A percentile compares a stretch with the other conserved stretches of the same genome.
phyloP scores from a whole-genome alignment of 1,284 basidiomycete genomes.

The Termitomyces sp. region DNA sequence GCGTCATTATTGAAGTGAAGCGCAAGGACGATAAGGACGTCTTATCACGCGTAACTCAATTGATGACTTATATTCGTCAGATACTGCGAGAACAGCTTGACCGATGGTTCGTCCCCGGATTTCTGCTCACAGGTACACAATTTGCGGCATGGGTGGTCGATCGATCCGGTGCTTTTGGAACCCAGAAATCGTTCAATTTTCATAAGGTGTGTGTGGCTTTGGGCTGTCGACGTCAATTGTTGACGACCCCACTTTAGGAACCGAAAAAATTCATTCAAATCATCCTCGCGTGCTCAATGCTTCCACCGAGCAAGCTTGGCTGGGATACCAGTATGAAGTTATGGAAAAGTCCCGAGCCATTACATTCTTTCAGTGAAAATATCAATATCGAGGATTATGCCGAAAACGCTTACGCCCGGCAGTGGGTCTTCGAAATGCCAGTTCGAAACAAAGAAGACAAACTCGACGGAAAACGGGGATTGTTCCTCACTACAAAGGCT shows the following conservation, averaged over 20 bases:
- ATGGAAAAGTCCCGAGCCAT: not conserved
- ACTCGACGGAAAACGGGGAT: not conserved
- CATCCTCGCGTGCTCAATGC: not conserved
- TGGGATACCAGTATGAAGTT: not conserved
- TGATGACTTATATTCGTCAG: not conserved
- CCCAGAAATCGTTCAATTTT: not conserved
- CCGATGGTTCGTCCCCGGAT: not conserved
- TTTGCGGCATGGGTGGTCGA: not conserved
- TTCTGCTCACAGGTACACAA: not conserved
- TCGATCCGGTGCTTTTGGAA: not conserved
- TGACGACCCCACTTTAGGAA: not conserved
- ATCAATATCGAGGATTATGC: not conserved
- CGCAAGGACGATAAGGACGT: not conserved
- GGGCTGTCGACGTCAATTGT: not conserved
- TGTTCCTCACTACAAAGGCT: not conserved
- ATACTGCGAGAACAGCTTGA: conserved; percentile 1
- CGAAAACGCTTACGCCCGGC: not conserved
- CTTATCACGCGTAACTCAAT: not conserved
- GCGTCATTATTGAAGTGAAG: not conserved
- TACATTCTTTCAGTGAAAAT: not conserved
- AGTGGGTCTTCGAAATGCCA: not conserved
- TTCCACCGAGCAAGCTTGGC: not conserved
- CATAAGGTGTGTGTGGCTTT: not conserved
- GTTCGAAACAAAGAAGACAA: not conserved
- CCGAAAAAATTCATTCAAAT: not conserved